Conservation (phyloP, 148 eudicot genomes). For the Pharnaceum exiguum region DNA sequence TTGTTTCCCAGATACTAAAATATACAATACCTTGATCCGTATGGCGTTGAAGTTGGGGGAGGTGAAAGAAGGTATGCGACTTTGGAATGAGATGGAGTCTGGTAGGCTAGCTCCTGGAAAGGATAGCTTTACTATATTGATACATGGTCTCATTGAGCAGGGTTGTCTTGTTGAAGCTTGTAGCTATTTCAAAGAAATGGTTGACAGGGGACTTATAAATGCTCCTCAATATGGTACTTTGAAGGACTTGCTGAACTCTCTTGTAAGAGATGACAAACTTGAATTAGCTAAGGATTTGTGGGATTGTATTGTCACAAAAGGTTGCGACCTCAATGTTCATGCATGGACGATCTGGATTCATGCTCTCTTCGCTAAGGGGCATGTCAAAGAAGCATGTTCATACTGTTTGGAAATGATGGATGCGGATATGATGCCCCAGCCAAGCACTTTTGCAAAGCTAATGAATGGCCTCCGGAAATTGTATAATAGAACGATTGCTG, state of each 20-base stretch:
- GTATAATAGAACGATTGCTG: slow-evolving; percentile 86
- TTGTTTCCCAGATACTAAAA: slow-evolving; percentile 57
- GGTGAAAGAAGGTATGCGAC: slow-evolving; percentile 56
- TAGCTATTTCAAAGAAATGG: slow-evolving; percentile 83
- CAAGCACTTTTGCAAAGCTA: slow-evolving; percentile 87
- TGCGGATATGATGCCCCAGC: slow-evolving; percentile 80
- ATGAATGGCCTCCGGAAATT: slow-evolving; percentile 75
- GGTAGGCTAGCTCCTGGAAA: slow-evolving; percentile 59
- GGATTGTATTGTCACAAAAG: slow-evolving; percentile 64
- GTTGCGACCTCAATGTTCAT: slow-evolving; percentile 78
- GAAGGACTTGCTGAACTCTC: slow-evolving; percentile 63
- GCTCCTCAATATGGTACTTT: slow-evolving; percentile 84
- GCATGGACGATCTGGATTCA: slow-evolving; percentile 99
- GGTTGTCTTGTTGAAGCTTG: slow-evolving; percentile 67
- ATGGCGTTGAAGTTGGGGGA: slow-evolving; percentile 75
- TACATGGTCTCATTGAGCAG: slow-evolving; percentile 68
- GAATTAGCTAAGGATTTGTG: slow-evolving; percentile 81
- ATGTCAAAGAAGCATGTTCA: slow-evolving; percentile 88
- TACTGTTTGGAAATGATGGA: slow-evolving; percentile 96
- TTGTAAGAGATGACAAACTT: slow-evolving; percentile 75
- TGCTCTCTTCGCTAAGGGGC: slow-evolving; percentile 78
- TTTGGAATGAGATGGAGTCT: slow-evolving; percentile 71
- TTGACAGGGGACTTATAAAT: slow-evolving; percentile 65
- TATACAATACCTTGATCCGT: slow-evolving; percentile 69
- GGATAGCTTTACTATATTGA: slow-evolving; percentile 66